phyloP scores from a whole-genome alignment of 2,329 filamentous ascomycete species.

The Uncinocarpus reesii region DNA sequence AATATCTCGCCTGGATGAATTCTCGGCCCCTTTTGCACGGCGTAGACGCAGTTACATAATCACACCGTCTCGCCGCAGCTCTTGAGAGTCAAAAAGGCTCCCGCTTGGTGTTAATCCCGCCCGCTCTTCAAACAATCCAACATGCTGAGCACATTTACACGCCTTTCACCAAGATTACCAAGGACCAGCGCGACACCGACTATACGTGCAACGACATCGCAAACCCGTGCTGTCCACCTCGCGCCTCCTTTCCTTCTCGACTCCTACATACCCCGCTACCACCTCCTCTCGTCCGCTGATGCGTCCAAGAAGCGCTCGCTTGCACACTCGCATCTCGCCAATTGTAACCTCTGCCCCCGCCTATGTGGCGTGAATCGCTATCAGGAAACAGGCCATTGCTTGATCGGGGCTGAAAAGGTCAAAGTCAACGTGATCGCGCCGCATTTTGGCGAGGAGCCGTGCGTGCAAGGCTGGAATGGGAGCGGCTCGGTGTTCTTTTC shows the following conservation, averaged over 20 bases:
- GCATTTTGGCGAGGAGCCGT: slow-evolving; percentile 77
- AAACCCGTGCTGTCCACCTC: slow-evolving; percentile 24
- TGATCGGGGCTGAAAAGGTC: slow-evolving; percentile 61
- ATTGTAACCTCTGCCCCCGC: slow-evolving; percentile 73
- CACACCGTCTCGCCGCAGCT: too few relatives aligned
- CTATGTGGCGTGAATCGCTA: slow-evolving; percentile 72
- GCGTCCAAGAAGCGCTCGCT: slow-evolving; percentile 61
- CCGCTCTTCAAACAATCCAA: not conserved
- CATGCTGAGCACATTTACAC: not conserved
- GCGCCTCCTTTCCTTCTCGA: slow-evolving; percentile 60
- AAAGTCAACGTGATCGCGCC: slow-evolving; percentile 79
- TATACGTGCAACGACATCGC: not conserved
- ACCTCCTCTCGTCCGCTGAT: slow-evolving; percentile 56
- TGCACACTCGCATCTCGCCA: slow-evolving; percentile 63
- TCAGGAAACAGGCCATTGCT: slow-evolving; percentile 64
- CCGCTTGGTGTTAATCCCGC: not conserved
- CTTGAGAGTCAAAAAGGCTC: too few relatives aligned
- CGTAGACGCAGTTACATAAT: too few relatives aligned
- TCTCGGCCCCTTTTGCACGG: too few relatives aligned
- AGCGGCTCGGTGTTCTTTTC: slow-evolving; percentile 74
- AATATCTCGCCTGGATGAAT: too few relatives aligned
- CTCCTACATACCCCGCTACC: slow-evolving; percentile 64
- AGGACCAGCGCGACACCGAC: not conserved
- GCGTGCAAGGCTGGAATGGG: slow-evolving; percentile 70
- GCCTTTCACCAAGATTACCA: not conserved